Percentiles rank a stretch among this genome's conserved stretches.
Conservation (phyloP, 2,329 filamentous ascomycete species). For the Fusarium nisikadoi region DNA sequence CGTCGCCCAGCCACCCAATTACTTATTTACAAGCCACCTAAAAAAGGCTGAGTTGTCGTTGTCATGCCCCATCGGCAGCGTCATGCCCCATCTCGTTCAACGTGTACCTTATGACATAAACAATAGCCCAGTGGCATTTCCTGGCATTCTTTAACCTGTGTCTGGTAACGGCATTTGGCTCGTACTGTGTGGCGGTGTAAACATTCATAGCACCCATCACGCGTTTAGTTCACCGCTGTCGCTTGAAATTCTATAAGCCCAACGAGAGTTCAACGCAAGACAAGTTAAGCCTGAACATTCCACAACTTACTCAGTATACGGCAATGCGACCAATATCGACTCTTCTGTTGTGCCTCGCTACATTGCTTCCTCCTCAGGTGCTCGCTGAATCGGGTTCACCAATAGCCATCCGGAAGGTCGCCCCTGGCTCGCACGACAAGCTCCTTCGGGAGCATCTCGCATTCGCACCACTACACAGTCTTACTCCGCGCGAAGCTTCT, state of each 20-base stretch:
- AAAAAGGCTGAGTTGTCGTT: constrained; percentile 27
- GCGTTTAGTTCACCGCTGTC: constrained; percentile 18
- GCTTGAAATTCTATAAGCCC: neutral
- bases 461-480: constrained; percentile 51
- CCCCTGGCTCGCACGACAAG: constrained; percentile 76
- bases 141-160: neutral
- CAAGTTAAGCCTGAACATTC: neutral
- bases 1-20: constrained; percentile 44
- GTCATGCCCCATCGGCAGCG: constrained; percentile 33
- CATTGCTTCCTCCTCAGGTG: constrained; percentile 55
- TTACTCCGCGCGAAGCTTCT: constrained; percentile 46
- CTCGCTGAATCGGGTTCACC: constrained; percentile 56
- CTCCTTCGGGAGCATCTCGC: constrained; percentile 75
- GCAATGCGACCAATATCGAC: constrained; percentile 54
- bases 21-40: constrained; percentile 38
- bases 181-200: constrained; percentile 26
- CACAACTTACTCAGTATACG: neutral
- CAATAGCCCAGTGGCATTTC: neutral
- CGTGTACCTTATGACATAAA: constrained; percentile 1
- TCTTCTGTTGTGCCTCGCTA: constrained; percentile 58
- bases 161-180: constrained; percentile 7
- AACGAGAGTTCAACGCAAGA: neutral
- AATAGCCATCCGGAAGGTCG: constrained; percentile 77
- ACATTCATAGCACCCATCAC: neutral
- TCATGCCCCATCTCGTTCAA: constrained; percentile 4